Percentiles rank a stretch among this genome's conserved stretches.
These are phyloP conservation scores for Populus hybrid DNA, from an alignment of 441 rosid species.

Conservation along the genomic window DNA sequence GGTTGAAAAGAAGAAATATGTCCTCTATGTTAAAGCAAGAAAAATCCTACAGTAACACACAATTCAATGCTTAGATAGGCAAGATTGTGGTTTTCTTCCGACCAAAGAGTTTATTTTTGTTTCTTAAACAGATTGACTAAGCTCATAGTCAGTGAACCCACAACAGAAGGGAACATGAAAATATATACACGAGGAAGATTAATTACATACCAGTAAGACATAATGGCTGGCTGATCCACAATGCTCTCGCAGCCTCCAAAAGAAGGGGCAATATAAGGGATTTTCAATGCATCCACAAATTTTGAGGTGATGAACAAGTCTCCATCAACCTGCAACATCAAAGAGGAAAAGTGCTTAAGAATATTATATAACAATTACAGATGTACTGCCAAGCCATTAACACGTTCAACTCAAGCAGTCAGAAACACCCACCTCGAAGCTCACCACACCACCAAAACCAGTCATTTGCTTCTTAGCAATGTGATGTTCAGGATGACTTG, in stretches of 20 bases:
- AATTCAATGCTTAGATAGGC: too few species aligned
- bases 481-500: slow-evolving; percentile 89
- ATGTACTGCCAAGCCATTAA: not conserved
- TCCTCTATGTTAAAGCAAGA: not conserved
- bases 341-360: slow-evolving; percentile 4
- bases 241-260: slow-evolving; percentile 98
- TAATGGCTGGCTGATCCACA: slow-evolving; percentile 94
- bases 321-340: slow-evolving; percentile 61
- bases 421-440: slow-evolving; percentile 72
- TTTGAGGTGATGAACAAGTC: slow-evolving; percentile 61
- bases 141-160: not conserved
- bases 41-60: not conserved
- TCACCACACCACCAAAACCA: slow-evolving; percentile 98
- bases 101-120: not conserved
- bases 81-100: not conserved
- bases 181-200: not conserved
- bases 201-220: slow-evolving; percentile 80
- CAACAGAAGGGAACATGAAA: not conserved
- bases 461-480: slow-evolving; percentile 93
- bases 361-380: not conserved
- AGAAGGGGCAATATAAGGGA: slow-evolving; percentile 96
- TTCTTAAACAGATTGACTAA: not conserved
- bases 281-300: slow-evolving; percentile 83
- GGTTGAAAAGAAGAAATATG: not conserved
- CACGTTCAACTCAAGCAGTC: not conserved